Conservation (phyloP, 805 yeast species). For the Nakazawaea siamensis region DNA sequence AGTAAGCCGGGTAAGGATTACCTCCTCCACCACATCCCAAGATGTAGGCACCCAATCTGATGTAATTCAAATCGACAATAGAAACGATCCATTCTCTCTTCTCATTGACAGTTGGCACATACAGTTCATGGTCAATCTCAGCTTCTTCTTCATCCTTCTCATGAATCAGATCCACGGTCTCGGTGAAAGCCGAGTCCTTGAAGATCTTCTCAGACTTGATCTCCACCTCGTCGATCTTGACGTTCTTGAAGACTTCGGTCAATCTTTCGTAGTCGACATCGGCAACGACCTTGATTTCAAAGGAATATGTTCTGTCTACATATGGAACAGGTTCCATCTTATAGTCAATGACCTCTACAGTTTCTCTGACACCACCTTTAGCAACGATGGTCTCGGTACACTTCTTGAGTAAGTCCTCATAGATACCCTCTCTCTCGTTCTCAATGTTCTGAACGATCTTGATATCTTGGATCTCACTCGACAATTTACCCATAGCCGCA, state of each 20-base stretch:
- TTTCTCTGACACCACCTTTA: constrained; percentile 20
- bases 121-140: constrained; percentile 19
- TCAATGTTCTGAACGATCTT: constrained; percentile 6
- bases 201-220: constrained; percentile 8
- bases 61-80: constrained; percentile 30
- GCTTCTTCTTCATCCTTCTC: constrained; percentile 3
- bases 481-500: constrained; percentile 39
- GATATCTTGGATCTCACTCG: constrained; percentile 19
- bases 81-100: constrained; percentile 29
- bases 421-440: constrained; percentile 13
- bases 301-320: constrained; percentile 24
- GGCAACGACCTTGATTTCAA: constrained; percentile 31
- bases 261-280: constrained; percentile 31
- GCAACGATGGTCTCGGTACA: constrained; percentile 14
- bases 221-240: constrained; percentile 5
- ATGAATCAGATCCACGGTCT: constrained; percentile 4
- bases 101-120: constrained; percentile 22
- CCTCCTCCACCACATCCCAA: constrained; percentile 49
- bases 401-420: constrained; percentile 14
- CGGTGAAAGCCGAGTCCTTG: constrained; percentile 12
- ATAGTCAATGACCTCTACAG: constrained; percentile 19
- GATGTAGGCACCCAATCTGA: constrained; percentile 36
- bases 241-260: constrained; percentile 10
- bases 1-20: constrained; percentile 31
- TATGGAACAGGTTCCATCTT: constrained; percentile 24